A percentile compares a stretch with the other conserved stretches of the same genome.
phyloP scores from a whole-genome alignment of 352 stramenopile species.

The Pythium rhizo-oryzae region DNA sequence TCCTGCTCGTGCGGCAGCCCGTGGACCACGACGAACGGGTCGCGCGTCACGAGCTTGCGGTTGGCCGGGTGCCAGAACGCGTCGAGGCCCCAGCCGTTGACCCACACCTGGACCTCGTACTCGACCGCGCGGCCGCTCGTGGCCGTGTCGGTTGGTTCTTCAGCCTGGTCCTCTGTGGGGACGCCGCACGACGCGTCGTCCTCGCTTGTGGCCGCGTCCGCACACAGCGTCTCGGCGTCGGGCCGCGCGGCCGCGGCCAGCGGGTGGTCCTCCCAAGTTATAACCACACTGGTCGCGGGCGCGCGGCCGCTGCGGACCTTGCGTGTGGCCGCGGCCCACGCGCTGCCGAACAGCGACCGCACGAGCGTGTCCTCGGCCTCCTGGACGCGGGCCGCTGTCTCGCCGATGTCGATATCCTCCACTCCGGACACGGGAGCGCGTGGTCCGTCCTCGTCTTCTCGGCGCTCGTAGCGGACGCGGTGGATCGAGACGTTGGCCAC shows the following conservation, averaged over 20 bases:
- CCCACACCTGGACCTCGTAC: slow-evolving; percentile 79
- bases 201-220: neutral
- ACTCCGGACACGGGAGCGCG: too few species aligned
- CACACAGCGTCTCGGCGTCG: slow-evolving; percentile 21
- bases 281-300: slow-evolving; percentile 45
- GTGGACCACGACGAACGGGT: slow-evolving; percentile 60
- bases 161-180: neutral
- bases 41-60: slow-evolving; percentile 39
- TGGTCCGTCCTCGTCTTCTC: slow-evolving; percentile 3
- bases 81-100: slow-evolving; percentile 64
- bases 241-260: slow-evolving; percentile 27
- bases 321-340: slow-evolving; percentile 17
- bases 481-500: slow-evolving; percentile 66
- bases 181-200: neutral
- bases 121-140: slow-evolving; percentile 16
- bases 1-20: slow-evolving; percentile 50
- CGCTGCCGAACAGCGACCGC: slow-evolving; percentile 23
- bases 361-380: slow-evolving; percentile 24
- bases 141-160: slow-evolving; percentile 18
- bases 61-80: slow-evolving; percentile 65
- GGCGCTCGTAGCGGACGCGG: slow-evolving; percentile 53
- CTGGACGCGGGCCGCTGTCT: neutral
- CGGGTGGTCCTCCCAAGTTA: slow-evolving; percentile 71
- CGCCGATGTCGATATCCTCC: too few species aligned
- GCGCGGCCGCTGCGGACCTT: slow-evolving; percentile 5